phyloP scores from a whole-genome alignment of 306 rosid species.

The Cucurbita maxima region DNA sequence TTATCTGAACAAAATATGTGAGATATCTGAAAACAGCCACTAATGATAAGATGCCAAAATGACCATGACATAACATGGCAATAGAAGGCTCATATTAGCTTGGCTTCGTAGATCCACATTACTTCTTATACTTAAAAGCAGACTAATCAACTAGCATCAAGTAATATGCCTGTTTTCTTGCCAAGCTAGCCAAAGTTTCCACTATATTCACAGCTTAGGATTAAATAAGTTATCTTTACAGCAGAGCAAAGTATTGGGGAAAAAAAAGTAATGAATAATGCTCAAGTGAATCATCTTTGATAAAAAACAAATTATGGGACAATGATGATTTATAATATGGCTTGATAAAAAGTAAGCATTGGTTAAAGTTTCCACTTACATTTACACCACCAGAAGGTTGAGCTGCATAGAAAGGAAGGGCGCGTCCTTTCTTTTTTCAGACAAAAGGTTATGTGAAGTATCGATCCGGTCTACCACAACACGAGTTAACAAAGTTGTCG shows the following conservation, averaged over 20 bases:
- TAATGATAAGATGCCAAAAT: background rate
- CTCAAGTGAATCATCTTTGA: background rate
- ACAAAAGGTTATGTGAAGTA: background rate
- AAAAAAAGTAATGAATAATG: background rate
- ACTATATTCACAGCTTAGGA: background rate
- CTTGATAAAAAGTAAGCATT: background rate
- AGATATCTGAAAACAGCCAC: background rate
- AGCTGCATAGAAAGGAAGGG: background rate
- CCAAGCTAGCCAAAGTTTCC: background rate
- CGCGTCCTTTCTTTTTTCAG: background rate
- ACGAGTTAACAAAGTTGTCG: background rate
- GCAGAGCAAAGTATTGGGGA: background rate
- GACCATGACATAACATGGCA: background rate
- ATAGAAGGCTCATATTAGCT: background rate
- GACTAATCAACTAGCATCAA: background rate
- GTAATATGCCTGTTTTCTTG: background rate
- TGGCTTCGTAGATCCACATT: background rate
- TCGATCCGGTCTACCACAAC: background rate
- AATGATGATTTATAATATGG: background rate
- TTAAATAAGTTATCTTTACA: background rate
- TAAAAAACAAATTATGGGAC: background rate
- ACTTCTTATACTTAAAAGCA: background rate
- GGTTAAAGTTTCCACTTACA: background rate
- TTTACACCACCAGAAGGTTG: background rate
- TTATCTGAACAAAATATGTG: background rate